Percentiles rank a stretch among this genome's conserved stretches.
Evolutionary conservation across 2,329 filamentous ascomycete species (phyloP).

Genomic region (Diaporthe australafricana): DNA sequence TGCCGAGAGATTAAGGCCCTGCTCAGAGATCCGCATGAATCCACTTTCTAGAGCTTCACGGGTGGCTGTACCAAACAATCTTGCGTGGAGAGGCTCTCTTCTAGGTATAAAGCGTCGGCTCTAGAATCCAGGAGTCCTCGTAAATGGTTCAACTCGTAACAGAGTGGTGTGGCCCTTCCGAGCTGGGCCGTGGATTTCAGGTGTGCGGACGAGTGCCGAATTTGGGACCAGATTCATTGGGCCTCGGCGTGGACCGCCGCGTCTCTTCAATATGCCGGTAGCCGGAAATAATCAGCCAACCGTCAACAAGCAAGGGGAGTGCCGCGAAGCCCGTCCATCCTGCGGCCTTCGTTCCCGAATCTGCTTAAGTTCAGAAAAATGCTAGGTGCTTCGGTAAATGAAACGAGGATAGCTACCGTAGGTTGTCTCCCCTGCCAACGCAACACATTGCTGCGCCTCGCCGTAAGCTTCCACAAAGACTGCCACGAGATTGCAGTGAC

Average conservation of each 20-base stretch:
- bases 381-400: constrained; percentile 2
- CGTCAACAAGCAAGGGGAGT: background rate
- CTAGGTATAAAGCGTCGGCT: background rate
- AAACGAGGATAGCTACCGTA: constrained; percentile 18
- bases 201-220: constrained; percentile 1
- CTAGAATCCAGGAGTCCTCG: background rate
- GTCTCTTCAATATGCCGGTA: background rate
- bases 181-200: background rate
- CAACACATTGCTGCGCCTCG: constrained; percentile 10
- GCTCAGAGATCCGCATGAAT: constrained; percentile 28
- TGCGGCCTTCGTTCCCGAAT: constrained; percentile 8
- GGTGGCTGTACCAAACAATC: constrained; percentile 4
- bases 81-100: background rate
- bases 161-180: background rate
- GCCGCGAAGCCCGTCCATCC: constrained; percentile 3
- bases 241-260: background rate
- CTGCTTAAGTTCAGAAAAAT: constrained; percentile 8
- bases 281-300: constrained; percentile 13
- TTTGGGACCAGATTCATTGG: background rate
- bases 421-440: background rate
- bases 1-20: constrained; percentile 38
- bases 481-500: background rate
- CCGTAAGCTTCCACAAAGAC: background rate
- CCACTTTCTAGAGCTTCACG: constrained; percentile 12
- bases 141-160: background rate